Base-by-base conservation (phyloP, 169 alveolate species). In the Cyclospora cayetanensis region DNA sequence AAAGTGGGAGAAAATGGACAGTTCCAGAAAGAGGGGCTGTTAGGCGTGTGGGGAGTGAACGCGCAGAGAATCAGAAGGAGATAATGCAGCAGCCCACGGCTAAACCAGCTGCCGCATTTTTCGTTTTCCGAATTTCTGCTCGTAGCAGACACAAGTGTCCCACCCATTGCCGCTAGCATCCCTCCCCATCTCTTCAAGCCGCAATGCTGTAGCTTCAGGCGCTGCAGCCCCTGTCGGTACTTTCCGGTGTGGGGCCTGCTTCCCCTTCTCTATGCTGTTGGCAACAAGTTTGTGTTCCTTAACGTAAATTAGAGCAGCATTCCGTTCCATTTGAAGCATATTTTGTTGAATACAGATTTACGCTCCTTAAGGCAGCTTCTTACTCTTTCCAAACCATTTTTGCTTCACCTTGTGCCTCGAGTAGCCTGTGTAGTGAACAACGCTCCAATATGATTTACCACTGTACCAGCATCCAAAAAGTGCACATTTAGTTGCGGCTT, bases 231-330 rank as follows among this genome's bases (percentile, higher is more conserved):
- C 41, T 37, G 85, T 37, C 65, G 85, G 65, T 74, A n/a, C 63
- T 72, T 79, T 12, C 39, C 2, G 46, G 53, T 79, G 88, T 52
- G 70, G 88, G 88, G 88, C 88, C 46, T 43, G 31, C 63, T 27
- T 9, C 52, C 31, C 43, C 63, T 27, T 9, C 52, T 46, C 22
- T 4, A 1, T 11, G 34, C 37, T 2, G 27, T 1, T 25, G 43
- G n/a, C 0, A 0, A 2, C 31, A 0, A 41, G 2, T 50, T 1
- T 50, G 63, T 18, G n/a, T n/a, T n/a, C n/a, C n/a, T n/a, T n/a
- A n/a, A n/a, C n/a, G n/a, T n/a, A n/a, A n/a, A n/a, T n/a, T n/a
- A n/a, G n/a, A n/a, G n/a, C n/a, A n/a, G n/a, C n/a, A n/a, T n/a
- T n/a, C n/a, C n/a, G n/a, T n/a, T n/a, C n/a, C n/a, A n/a, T n/a